Evolutionary conservation across 768 basidiomycete genomes (phyloP), one percentile per base, ranked within the genome.

Genomic region (Roridomyces roridus): DNA sequence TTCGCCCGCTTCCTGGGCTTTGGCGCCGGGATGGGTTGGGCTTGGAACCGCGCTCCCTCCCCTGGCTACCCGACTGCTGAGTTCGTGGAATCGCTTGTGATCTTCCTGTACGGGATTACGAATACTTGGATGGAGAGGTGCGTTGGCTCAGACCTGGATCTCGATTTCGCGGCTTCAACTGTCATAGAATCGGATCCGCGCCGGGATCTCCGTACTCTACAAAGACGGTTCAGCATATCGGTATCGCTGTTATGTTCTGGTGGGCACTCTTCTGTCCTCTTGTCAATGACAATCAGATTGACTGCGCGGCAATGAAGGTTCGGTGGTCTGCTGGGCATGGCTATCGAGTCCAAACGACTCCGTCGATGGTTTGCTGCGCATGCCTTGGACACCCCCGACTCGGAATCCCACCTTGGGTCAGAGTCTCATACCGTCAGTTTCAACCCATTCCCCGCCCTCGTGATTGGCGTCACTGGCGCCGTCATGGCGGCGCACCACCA

Each of bases 1-100:
- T 98, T 97, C 70, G 91, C 86, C n/a, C 89, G 96, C n/a, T 98
- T 92, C 76, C 84, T 96, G 45, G 96, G 96, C 23, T 85, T 92
- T 5, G 94, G 88, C 70, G 82, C 92, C 23, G 86, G 91, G 44
- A 72, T 85, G 25, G 96, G 96, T 4, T 98, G 96, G 96, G 92
- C 96, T 15, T 98, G 96, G 96, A 98, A 98, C 69, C 76, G 81
- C 26, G 77, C 85, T 0, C 88, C 86, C 0, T 70, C 73, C 5
- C 74, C 76, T 20, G 72, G 74, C 21, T 74, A 74, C 42, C 78
- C 81, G 6, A 85, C 87, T 7, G 91, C 87, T 6, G 92, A 94
- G 69, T 88, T 92, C 50, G 79, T 87, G 52, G 92, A 94, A 72
- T 92, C 88, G 0, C 66, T 78, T 10, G 81, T 93, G 46, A 94